phyloP scores from a whole-genome alignment of 2,329 filamentous ascomycete species.

The Alternaria longipes region DNA sequence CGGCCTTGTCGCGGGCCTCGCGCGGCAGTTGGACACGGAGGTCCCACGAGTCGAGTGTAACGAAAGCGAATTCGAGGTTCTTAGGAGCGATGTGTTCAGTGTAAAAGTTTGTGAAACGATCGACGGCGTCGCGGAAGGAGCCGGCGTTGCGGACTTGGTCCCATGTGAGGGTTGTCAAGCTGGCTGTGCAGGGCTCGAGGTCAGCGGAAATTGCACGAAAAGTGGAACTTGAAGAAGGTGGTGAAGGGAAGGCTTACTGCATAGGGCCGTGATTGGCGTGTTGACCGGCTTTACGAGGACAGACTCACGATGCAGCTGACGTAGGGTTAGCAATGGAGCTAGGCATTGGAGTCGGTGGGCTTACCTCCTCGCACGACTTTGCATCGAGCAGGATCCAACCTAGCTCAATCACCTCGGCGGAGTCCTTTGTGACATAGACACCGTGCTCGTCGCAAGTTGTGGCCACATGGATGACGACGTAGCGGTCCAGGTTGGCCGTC shows the following conservation, averaged over 20 bases:
- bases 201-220: slow-evolving; percentile 7
- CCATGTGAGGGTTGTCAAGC: slow-evolving; percentile 97
- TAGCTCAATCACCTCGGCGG: slow-evolving; percentile 98
- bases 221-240: background rate
- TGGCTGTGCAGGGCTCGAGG: slow-evolving; percentile 67
- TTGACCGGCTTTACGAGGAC: slow-evolving; percentile 98
- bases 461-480: slow-evolving; percentile 97
- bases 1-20: slow-evolving; percentile 97
- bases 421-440: slow-evolving; percentile 99
- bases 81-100: slow-evolving; percentile 89
- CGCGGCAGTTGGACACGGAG: slow-evolving; percentile 96
- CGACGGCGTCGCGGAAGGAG: slow-evolving; percentile 95
- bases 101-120: slow-evolving; percentile 92
- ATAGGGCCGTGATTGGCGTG: slow-evolving; percentile 96
- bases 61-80: slow-evolving; percentile 96
- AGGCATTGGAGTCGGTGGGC: slow-evolving; percentile 9
- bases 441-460: slow-evolving; percentile 99
- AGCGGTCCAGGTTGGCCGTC: slow-evolving; percentile 77
- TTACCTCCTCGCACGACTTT: slow-evolving; percentile 89
- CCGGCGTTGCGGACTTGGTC: slow-evolving; percentile 98
- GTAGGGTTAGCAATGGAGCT: slow-evolving; percentile 26
- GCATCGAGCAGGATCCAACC: slow-evolving; percentile 97
- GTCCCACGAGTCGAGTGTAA: slow-evolving; percentile 98
- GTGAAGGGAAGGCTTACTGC: slow-evolving; percentile 74
- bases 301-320: slow-evolving; percentile 89